Evolutionary conservation across 2,329 filamentous ascomycete species (phyloP).

Genomic region (Mariannaea sp.): DNA sequence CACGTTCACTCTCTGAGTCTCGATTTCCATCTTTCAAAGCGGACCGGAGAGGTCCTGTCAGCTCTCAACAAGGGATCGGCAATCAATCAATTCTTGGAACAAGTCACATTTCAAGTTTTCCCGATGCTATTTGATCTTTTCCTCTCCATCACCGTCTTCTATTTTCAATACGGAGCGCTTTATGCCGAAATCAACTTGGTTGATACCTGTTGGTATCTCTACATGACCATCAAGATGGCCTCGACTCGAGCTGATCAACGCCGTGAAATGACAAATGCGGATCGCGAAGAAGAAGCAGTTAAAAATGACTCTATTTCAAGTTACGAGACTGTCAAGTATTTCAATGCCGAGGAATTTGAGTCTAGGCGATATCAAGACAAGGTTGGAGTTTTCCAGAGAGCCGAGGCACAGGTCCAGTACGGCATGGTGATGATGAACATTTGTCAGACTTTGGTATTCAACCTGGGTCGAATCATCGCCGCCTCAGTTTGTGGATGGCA

Average conservation of each 20-base stretch:
- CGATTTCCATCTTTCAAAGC: conserved; percentile 95
- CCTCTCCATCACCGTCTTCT: conserved; percentile 80
- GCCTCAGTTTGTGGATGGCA: conserved; percentile 79
- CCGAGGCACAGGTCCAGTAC: conserved; percentile 76
- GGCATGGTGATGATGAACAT: conserved; percentile 83
- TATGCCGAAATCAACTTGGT: conserved; percentile 89
- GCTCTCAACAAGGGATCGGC: conserved; percentile 94
- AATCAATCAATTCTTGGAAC: conserved; percentile 95
- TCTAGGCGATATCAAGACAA: conserved; percentile 74
- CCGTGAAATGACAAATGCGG: conserved; percentile 91
- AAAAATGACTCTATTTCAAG: conserved; percentile 99
- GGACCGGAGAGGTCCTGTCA: conserved; percentile 93
- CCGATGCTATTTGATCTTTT: conserved; percentile 92
- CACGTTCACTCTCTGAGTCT: conserved; percentile 94
- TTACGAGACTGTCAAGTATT: conserved; percentile 95
- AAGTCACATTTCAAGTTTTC: conserved; percentile 92
- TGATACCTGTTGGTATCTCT: conserved; percentile 94
- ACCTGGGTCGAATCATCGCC: conserved; percentile 72
- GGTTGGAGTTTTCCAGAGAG: conserved; percentile 71
- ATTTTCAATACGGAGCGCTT: conserved; percentile 64
- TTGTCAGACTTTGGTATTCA: conserved; percentile 79
- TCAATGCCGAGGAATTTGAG: conserved; percentile 83
- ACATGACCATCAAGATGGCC: conserved; percentile 94
- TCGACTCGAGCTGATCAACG: conserved; percentile 90
- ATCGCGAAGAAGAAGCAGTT: conserved; percentile 92